Evolutionary conservation across 1,284 basidiomycete species (phyloP), one percentile per base, ranked within the genome.

Genomic region (Cerrena zonata): DNA sequence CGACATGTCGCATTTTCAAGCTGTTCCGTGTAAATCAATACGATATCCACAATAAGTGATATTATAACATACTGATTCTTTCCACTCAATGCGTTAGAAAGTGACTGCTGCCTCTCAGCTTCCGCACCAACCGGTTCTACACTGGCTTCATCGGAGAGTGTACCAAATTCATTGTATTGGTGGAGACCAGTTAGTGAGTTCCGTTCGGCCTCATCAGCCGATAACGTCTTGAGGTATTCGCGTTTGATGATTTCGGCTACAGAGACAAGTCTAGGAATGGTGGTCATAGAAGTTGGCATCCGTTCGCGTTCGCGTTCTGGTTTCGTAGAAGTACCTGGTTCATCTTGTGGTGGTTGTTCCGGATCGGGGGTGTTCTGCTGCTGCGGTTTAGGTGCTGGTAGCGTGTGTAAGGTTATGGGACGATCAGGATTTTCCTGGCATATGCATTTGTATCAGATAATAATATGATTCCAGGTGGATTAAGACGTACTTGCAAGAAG

Each of bases 181-280:
- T 90, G 82, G 43, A 94, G 66, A 3, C 86, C 80, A 10, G 58
- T 57, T 3, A 66, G 54, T 2, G 49, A 49, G 0, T 63, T 63
- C 2, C 42, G 45, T 18, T 62, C 58, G 0, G 66, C 64, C 21
- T 77, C 63, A 15, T 70, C 61, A 1, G 70, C 61, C 0, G 73
- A 71, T 10, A 80, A 68, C 27, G 61, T 64, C 53, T 80, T 80
- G 54, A 88, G 53, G 61, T 83, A 90, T 60, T 91, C 86, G 27
- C 90, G 78, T 65, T 93, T 92, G 59, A 91, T 80, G 51, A 91
- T 89, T 66, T 94, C 91, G 0, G 82, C 84, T 3, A 91, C 84
- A 0, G 85, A 81, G 46, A 93, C 73, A 5, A 93, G 73, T 1
- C 83, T 79, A 0, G 88, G 81, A 5, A 84, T 78, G 5, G 76